Evolutionary conservation across 2,329 filamentous ascomycete species (phyloP), one percentile per base, ranked within the genome.

Genomic region (Rhynchosporium graminicola): DNA sequence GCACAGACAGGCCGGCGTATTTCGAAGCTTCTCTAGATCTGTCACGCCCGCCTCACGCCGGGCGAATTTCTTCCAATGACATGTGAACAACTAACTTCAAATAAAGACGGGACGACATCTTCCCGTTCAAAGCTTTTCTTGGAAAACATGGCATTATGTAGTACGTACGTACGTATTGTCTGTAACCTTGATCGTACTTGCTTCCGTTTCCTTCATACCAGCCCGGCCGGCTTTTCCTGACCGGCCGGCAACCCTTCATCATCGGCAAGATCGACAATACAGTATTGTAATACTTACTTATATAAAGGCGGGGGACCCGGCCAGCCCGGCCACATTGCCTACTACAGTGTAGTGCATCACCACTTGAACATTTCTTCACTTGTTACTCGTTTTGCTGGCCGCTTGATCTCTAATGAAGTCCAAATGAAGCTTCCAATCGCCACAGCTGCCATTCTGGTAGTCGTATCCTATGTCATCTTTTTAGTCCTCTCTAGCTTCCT

Each of bases 381-480:
- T 20, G 8, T 28, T 56, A 20, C 8, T 33, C 20, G 26, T 50
- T 42, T 3, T 42, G 13, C 2, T 26, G 13, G n/a, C 43, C 15
- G 26, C n/a, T 46, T 8, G 6, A 6, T 46, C 43, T 46, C 1
- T 9, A 20, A 38, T 36, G 13, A 46, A 36, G 29, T 15, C 20
- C 20, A 33, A 12, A 63, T 63, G 59, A 31, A 55, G 36, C 33
- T 55, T 20, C 47, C 62, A 13, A 15, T 61, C 29, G 31, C 28
- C 28, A 12, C 60, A 6, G n/a, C 13, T 33, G 54, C 42, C 40
- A 2, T 55, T 28, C 62, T 60, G 58, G 58, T 55, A 9, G 29
- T 20, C n/a, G 54, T 60, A 7, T 56, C 65, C 5, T 72, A 68
- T 40, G 46, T 68, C 45, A 57, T 68, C 46, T 70, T 66, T 59